Percentiles rank a stretch among this genome's conserved stretches.
These are phyloP conservation scores for Dactylorhiza incarnata DNA, from an alignment of 106 monocot species.

Conservation along the genomic window DNA sequence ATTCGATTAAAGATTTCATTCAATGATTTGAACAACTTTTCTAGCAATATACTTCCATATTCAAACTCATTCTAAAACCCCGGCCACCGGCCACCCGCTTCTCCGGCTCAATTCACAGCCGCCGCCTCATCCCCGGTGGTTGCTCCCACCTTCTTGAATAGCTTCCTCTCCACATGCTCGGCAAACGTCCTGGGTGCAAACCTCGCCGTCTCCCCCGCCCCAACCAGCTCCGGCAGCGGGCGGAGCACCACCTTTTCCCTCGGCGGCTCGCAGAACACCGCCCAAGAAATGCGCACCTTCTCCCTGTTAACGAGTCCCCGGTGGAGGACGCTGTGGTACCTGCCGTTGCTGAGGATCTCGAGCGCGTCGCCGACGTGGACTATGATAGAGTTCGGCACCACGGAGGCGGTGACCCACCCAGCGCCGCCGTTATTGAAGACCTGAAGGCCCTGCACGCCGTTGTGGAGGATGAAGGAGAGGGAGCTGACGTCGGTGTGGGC, in stretches of 20 bases:
- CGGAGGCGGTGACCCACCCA: conserved; percentile 51
- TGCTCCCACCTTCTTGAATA: conserved; percentile 46
- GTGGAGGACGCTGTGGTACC: conserved; percentile 70
- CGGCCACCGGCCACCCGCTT: too few relatives aligned
- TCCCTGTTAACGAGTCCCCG: conserved; percentile 78
- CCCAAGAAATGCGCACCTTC: conserved; percentile 91
- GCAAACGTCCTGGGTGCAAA: conserved; percentile 63
- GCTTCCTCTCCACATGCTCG: conserved; percentile 60
- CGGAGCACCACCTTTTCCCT: conserved; percentile 53
- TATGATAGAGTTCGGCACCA: conserved; percentile 48
- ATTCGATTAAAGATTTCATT: too few relatives aligned
- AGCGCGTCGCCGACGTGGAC: conserved; percentile 77
- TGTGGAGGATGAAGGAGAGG: conserved; percentile 79
- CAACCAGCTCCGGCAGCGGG: conserved; percentile 59
- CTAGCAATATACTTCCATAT: too few relatives aligned
- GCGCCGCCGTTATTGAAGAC: conserved; percentile 30
- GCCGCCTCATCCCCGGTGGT: not conserved
- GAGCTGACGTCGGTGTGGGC: conserved; percentile 84
- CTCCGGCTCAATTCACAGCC: too few relatives aligned
- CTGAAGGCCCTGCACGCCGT: conserved; percentile 79
- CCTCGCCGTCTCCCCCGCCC: conserved; percentile 20
- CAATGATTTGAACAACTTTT: too few relatives aligned
- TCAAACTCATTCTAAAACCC: too few relatives aligned
- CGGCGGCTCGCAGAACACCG: conserved; percentile 81
- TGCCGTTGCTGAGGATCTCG: conserved; percentile 78